Percentiles rank a stretch among this genome's conserved stretches.
phyloP scores from a whole-genome alignment of 305 asterid species.

The Fraxinus xanthoxyloides region DNA sequence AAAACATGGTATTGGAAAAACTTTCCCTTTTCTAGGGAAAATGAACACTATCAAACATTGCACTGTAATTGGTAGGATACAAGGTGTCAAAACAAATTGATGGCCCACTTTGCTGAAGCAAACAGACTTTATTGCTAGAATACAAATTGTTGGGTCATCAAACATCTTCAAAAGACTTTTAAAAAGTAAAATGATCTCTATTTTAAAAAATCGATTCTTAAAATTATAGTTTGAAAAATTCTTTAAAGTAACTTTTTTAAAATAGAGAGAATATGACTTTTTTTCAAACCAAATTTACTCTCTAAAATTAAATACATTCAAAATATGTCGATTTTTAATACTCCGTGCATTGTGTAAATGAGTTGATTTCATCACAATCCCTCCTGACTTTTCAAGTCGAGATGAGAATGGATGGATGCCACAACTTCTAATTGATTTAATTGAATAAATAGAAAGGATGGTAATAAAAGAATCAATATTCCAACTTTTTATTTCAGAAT shows the following conservation, averaged over 20 bases:
- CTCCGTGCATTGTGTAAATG: neutral
- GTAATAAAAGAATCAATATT: neutral
- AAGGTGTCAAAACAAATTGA: too few species aligned
- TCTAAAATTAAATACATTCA: neutral
- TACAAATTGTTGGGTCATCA: neutral
- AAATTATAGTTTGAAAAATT: too few species aligned
- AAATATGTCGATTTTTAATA: too few species aligned
- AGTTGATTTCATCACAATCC: neutral
- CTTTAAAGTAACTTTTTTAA: too few species aligned
- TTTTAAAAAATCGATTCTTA: too few species aligned
- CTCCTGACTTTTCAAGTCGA: neutral
- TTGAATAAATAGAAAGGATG: neutral
- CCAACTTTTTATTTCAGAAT: neutral
- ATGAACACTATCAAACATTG: too few species aligned
- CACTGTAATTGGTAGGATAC: too few species aligned
- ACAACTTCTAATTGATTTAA: neutral
- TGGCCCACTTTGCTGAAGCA: neutral
- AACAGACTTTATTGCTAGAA: neutral
- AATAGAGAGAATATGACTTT: neutral
- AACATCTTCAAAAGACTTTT: too few species aligned
- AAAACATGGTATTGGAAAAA: too few species aligned
- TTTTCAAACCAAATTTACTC: neutral
- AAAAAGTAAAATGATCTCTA: too few species aligned
- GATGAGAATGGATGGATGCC: neutral
- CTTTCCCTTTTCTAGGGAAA: too few species aligned